These are phyloP conservation scores for Phaseolus lunatus DNA, from an alignment of 306 rosid genomes.

Conservation along the genomic window DNA sequence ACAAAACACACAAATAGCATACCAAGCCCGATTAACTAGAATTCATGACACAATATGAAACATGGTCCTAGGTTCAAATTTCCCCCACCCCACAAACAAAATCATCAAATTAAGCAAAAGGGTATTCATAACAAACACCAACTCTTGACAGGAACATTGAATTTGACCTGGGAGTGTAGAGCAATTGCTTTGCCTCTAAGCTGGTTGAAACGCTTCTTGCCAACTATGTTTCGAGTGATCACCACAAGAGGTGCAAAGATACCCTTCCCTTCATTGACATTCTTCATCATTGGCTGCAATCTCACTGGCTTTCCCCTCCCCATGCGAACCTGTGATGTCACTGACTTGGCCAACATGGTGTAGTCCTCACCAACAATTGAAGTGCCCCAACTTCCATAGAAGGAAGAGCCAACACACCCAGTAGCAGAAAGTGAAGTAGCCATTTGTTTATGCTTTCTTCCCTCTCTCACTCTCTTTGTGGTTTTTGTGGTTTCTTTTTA, in stretches of 20 bases:
- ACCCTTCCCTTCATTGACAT: slow-evolving; percentile 95
- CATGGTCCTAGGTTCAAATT: slow-evolving; percentile 20
- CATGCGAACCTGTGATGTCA: slow-evolving; percentile 60
- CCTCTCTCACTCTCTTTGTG: not conserved
- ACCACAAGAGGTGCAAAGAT: slow-evolving; percentile 89
- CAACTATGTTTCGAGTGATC: slow-evolving; percentile 71
- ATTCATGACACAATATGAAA: not conserved
- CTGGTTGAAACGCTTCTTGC: slow-evolving; percentile 94
- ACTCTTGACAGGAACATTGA: not conserved
- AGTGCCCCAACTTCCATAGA: slow-evolving; percentile 83
- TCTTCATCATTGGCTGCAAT: slow-evolving; percentile 89
- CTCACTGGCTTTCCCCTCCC: slow-evolving; percentile 61
- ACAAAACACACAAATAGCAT: slow-evolving; percentile 8
- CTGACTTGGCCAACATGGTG: slow-evolving; percentile 54
- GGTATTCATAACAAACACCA: not conserved
- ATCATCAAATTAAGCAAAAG: not conserved
- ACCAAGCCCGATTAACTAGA: not conserved
- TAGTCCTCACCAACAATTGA: slow-evolving; percentile 80
- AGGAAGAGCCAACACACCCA: slow-evolving; percentile 64
- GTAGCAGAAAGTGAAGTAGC: slow-evolving; percentile 71
- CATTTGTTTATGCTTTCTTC: slow-evolving; percentile 45
- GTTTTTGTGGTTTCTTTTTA: not conserved
- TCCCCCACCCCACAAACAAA: slow-evolving; percentile 10
- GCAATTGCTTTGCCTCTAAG: slow-evolving; percentile 98
- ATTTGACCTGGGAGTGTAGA: slow-evolving; percentile 88